Percentiles rank a stretch among this genome's conserved stretches.
Conservation (phyloP, 1,284 basidiomycete genomes). For the Sanghuangporus sanghuang region DNA sequence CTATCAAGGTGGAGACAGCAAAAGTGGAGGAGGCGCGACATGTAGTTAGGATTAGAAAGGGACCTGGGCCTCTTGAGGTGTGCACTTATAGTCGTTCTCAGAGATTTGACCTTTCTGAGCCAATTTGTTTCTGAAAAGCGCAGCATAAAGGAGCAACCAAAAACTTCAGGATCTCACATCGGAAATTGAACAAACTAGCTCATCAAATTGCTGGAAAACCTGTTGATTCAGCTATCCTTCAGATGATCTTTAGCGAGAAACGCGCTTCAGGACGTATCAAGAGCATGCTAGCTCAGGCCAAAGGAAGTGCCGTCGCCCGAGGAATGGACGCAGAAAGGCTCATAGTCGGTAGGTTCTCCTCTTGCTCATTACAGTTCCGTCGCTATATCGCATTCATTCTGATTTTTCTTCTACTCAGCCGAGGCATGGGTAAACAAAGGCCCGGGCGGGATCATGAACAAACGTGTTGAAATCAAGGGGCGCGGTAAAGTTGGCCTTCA, state of each 20-base stretch:
- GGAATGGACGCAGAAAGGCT: conserved; percentile 70
- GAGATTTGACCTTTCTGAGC: not conserved
- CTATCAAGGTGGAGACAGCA: conserved; percentile 18
- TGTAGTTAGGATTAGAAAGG: conserved; percentile 16
- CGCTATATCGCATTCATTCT: conserved; percentile 4
- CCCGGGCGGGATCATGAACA: conserved; percentile 41
- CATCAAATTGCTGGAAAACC: conserved; percentile 86
- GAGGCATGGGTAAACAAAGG: conserved; percentile 96
- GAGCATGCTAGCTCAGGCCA: conserved; percentile 84
- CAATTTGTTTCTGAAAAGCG: not conserved
- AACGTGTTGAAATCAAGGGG: conserved; percentile 81
- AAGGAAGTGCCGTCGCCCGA: conserved; percentile 84
- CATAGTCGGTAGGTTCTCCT: conserved; percentile 64
- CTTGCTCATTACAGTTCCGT: not conserved
- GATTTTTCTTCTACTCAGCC: conserved; percentile 38
- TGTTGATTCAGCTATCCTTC: conserved; percentile 91
- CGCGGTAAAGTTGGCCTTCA: conserved; percentile 80
- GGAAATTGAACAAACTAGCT: conserved; percentile 87
- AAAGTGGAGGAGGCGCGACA: conserved; percentile 21
- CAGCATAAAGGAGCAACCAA: conserved; percentile 90
- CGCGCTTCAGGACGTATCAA: conserved; percentile 81
- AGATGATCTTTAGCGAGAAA: conserved; percentile 95
- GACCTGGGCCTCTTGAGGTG: conserved; percentile 1
- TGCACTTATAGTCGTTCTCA: conserved; percentile 3
- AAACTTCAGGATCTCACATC: conserved; percentile 88